Evolutionary conservation across 306 rosid species (phyloP).

Genomic region (Dryas octopetala): DNA sequence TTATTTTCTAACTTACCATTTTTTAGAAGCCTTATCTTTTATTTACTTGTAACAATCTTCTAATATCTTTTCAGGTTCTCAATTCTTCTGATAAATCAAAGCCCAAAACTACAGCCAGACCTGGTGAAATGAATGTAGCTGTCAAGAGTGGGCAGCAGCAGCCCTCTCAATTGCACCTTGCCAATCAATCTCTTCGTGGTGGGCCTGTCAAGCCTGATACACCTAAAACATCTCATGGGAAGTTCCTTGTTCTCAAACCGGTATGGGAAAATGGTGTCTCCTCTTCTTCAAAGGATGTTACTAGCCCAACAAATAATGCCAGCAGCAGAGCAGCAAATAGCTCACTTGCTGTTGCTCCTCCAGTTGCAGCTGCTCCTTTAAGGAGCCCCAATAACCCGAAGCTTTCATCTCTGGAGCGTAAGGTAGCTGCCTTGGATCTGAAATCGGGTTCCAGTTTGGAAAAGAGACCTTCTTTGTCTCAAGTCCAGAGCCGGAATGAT

Average conservation of each 20-base stretch:
- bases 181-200: constrained; percentile 64
- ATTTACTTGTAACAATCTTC: not conserved
- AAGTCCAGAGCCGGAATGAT: constrained; percentile 91
- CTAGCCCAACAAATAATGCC: constrained; percentile 61
- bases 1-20: not conserved
- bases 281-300: constrained; percentile 58
- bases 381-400: constrained; percentile 61
- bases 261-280: constrained; percentile 83
- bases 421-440: constrained; percentile 59
- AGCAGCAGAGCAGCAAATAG: constrained; percentile 54
- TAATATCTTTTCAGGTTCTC: constrained; percentile 45
- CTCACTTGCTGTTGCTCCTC: constrained; percentile 61
- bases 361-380: constrained; percentile 56
- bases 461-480: constrained; percentile 78
- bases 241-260: constrained; percentile 87
- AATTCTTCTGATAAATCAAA: constrained; percentile 85
- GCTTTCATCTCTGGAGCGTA: constrained; percentile 61
- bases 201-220: constrained; percentile 67
- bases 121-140: constrained; percentile 56
- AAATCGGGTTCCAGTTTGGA: constrained; percentile 69
- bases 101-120: constrained; percentile 59
- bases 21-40: not conserved
- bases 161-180: constrained; percentile 45
- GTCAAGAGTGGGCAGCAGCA: constrained; percentile 67
- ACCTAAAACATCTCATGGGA: constrained; percentile 80